Evolutionary conservation across 257 asterid species (phyloP).

Genomic region (Gentiana dahurica): DNA sequence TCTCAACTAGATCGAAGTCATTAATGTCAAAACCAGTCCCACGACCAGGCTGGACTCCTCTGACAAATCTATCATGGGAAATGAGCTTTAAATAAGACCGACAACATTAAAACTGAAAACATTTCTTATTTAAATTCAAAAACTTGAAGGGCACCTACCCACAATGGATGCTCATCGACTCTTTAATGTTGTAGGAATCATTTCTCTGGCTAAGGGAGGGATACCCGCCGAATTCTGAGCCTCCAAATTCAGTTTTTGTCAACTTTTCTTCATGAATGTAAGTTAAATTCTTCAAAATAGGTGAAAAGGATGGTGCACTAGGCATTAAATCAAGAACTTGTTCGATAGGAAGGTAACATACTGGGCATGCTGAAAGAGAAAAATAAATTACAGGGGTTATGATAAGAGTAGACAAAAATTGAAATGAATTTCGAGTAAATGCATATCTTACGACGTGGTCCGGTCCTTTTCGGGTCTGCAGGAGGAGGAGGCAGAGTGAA

Average conservation of each 20-base stretch:
- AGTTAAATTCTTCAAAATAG: slow-evolving; percentile 49
- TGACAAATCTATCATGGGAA: slow-evolving; percentile 48
- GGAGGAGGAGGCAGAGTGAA: slow-evolving; percentile 93
- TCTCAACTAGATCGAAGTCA: slow-evolving; percentile 67
- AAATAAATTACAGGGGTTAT: slow-evolving; percentile 1
- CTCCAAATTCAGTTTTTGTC: slow-evolving; percentile 75
- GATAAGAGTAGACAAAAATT: background rate
- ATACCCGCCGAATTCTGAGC: slow-evolving; percentile 89
- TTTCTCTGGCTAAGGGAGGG: slow-evolving; percentile 63
- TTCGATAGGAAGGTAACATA: slow-evolving; percentile 86
- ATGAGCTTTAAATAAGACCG: background rate
- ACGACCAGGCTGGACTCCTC: slow-evolving; percentile 72
- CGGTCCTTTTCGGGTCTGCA: slow-evolving; percentile 76
- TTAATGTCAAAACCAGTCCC: slow-evolving; percentile 75
- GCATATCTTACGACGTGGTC: slow-evolving; percentile 57
- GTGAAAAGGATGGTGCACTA: slow-evolving; percentile 63
- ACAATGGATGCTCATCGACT: slow-evolving; percentile 78
- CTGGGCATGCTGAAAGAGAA: slow-evolving; percentile 73
- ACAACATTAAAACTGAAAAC: background rate
- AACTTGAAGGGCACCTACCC: slow-evolving; percentile 49
- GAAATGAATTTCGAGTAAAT: background rate
- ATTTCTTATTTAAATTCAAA: background rate
- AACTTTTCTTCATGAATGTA: slow-evolving; percentile 63
- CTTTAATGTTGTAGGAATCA: slow-evolving; percentile 69
- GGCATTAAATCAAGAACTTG: slow-evolving; percentile 69